Evolutionary conservation across 148 eudicot genomes (phyloP).

Genomic region (Talinum fruticosum): DNA sequence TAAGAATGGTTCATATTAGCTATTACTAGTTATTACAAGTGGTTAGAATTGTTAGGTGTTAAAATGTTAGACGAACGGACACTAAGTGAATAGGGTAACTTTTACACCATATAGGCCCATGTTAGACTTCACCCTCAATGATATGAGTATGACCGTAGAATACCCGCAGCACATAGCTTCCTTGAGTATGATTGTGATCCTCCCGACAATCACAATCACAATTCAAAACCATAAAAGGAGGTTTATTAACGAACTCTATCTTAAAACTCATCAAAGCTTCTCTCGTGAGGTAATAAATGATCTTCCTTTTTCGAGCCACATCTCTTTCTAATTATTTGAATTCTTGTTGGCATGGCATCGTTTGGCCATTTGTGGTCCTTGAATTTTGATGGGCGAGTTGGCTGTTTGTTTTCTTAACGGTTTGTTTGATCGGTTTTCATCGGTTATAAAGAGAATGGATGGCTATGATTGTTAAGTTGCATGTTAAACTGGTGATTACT

Average conservation of each 20-base stretch:
- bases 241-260: not conserved
- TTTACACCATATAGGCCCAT: not conserved
- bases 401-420: not conserved
- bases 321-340: not conserved
- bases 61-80: too few relatives aligned
- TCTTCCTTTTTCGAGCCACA: not conserved
- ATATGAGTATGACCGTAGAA: not conserved
- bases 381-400: conserved; percentile 23
- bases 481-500: too few relatives aligned
- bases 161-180: not conserved
- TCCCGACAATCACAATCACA: not conserved
- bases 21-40: too few relatives aligned
- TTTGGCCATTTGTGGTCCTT: conserved; percentile 6
- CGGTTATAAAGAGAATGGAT: not conserved
- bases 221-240: not conserved
- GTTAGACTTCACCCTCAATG: conserved; percentile 1
- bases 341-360: not conserved
- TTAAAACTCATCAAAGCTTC: not conserved
- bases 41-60: too few relatives aligned
- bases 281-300: conserved; percentile 1
- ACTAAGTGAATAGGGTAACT: not conserved
- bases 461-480: not conserved
- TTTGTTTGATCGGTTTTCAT: not conserved
- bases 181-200: not conserved
- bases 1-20: too few relatives aligned